Evolutionary conservation across 2,329 filamentous ascomycete genomes (phyloP), one percentile per base, ranked within the genome.

Genomic region (Pseudopithomyces maydicus): DNA sequence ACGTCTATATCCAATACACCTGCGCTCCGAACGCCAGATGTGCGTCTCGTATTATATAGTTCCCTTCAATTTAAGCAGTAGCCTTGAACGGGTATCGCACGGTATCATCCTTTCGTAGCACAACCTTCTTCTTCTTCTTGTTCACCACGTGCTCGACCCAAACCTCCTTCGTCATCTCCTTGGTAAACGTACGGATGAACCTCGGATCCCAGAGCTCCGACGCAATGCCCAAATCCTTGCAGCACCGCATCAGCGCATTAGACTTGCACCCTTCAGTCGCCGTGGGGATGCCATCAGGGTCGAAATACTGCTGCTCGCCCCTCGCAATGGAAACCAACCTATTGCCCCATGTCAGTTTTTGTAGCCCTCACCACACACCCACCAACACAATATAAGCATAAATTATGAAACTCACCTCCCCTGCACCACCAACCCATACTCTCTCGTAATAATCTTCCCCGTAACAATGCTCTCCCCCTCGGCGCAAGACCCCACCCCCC

Each of bases 211-310:
- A 99, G 19, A 99, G 84, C 78, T 99, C 95, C 63, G 90, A 93
- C 1, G 92, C 95, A 63, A 99, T 90, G 35, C 95, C 95, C 32
- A 99, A 80, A 76, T 99, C 95, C 81, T 99, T 99, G 82, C 95
- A 98, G 84, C 94, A 98, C 56, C 95, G 90, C 88, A 98, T 96
- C 65, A 99, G 83, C 12, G 95, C 95, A 74, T 99, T 99, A 61
- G 92, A 97, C 79, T 97, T 97, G 84, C 92, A 96, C 52, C 95
- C 95, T 79, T 99, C 95, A 58, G 93, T 93, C 8, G 95, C 93
- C 1, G 93, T 97, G 23, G 95, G 92, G 62, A 99, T 92, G 54
- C 90, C 90, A 66, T 97, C 93, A 33, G 91, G 85, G 66, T 85
- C 87, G 79, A 98, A 99, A 79, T 96, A 99, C 65, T 90, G 87